phyloP scores from a whole-genome alignment of 2,329 filamentous ascomycete genomes.

The Beauveria sp. region DNA sequence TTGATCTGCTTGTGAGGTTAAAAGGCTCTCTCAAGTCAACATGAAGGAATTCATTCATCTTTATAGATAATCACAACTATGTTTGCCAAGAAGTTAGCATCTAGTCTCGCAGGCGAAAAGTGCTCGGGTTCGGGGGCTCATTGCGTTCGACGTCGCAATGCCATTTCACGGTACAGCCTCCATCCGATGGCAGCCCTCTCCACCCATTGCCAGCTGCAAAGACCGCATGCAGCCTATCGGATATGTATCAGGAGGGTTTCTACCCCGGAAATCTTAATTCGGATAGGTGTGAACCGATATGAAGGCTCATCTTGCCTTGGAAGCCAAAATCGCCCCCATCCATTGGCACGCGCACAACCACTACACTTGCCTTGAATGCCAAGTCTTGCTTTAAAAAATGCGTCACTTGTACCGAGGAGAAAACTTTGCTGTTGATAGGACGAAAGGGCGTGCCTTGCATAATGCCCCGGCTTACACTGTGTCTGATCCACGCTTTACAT shows the following conservation, averaged over 20 bases:
- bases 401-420: not conserved
- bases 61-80: not conserved
- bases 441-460: not conserved
- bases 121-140: not conserved
- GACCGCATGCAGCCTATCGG: not conserved
- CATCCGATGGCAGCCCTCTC: not conserved
- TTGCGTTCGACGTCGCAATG: not conserved
- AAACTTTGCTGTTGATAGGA: not conserved
- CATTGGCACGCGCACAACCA: not conserved
- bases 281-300: slow-evolving; percentile 10
- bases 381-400: not conserved
- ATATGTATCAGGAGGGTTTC: slow-evolving; percentile 9
- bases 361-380: not conserved
- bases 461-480: not conserved
- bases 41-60: not conserved
- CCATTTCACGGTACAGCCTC: not conserved
- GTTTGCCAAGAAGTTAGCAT: not conserved
- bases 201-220: not conserved
- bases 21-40: slow-evolving; percentile 13
- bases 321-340: too few relatives aligned
- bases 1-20: not conserved
- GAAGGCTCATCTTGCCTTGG: slow-evolving; percentile 1
- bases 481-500: slow-evolving; percentile 9
- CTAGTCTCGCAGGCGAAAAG: too few relatives aligned
- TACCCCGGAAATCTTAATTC: slow-evolving; percentile 2